A percentile compares a stretch with the other conserved stretches of the same genome.
These are phyloP conservation scores for Conidiobolus incongruus DNA, from an alignment of 371 early-diverging fungal genomes.

Conservation along the genomic window DNA sequence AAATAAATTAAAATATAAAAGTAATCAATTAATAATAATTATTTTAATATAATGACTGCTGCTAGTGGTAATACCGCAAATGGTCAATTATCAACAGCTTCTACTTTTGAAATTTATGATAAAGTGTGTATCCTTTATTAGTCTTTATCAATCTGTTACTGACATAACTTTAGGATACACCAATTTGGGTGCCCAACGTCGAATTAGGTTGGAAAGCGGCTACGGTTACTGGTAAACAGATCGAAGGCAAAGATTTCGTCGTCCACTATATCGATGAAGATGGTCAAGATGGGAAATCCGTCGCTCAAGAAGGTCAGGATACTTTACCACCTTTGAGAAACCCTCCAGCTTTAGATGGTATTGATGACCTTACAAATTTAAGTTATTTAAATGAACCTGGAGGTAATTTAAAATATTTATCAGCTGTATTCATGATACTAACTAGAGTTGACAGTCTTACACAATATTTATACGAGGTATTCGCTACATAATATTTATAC, in stretches of 20 bases:
- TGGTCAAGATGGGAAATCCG: constrained; percentile 16
- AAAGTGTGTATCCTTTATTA: neutral
- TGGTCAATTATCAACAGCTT: too few relatives aligned
- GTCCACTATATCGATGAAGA: constrained; percentile 38
- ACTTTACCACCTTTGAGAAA: constrained; percentile 74
- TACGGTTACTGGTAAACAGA: neutral
- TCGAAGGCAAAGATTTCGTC: constrained; percentile 17
- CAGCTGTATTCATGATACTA: neutral
- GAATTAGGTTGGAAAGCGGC: constrained; percentile 4
- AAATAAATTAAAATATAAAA: too few relatives aligned
- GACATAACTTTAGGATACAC: neutral
- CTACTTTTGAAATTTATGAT: neutral
- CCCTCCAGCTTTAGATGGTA: constrained; percentile 67
- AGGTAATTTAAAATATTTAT: constrained; percentile 17
- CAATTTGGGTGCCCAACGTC: constrained; percentile 1
- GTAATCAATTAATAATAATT: too few relatives aligned
- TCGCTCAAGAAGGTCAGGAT: constrained; percentile 11
- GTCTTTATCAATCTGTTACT: neutral
- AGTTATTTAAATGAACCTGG: constrained; percentile 81
- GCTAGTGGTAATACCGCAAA: too few relatives aligned
- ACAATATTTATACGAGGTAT: constrained; percentile 74
- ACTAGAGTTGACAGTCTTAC: constrained; percentile 31
- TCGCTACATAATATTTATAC: constrained; percentile 87
- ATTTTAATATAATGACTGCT: too few relatives aligned
- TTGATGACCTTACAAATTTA: constrained; percentile 78